Percentiles rank a stretch among this genome's conserved stretches.
Evolutionary conservation across 805 yeast genomes (phyloP).

Genomic region (Pichia pseudocactophila): DNA sequence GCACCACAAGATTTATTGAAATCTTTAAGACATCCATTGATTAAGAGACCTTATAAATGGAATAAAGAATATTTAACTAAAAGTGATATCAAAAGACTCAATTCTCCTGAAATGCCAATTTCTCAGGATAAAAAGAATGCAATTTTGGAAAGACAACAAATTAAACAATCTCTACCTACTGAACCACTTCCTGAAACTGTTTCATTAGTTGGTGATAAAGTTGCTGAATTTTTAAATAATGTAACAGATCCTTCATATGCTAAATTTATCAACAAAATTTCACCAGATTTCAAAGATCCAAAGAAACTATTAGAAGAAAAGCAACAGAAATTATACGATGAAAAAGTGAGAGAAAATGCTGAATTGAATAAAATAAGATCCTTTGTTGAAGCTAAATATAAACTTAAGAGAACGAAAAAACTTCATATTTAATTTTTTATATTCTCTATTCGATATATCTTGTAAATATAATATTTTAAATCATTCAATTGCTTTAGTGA

Average conservation of each 20-base stretch:
- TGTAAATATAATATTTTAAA: background rate
- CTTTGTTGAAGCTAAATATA: conserved; percentile 15
- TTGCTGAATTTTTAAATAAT: conserved; percentile 29
- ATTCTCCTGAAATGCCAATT: conserved; percentile 72
- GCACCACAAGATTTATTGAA: conserved; percentile 53
- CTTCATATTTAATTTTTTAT: conserved; percentile 7
- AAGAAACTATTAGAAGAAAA: conserved; percentile 14
- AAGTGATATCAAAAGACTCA: conserved; percentile 51
- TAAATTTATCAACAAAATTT: conserved; percentile 20
- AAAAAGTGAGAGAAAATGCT: conserved; percentile 17
- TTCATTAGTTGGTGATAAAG: conserved; percentile 35
- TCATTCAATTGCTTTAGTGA: background rate
- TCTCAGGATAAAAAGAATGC: conserved; percentile 53
- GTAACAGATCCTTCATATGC: conserved; percentile 26
- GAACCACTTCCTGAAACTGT: conserved; percentile 35
- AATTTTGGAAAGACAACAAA: conserved; percentile 42
- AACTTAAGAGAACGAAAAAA: conserved; percentile 14
- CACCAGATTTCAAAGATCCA: conserved; percentile 18
- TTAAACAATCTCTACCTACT: conserved; percentile 36
- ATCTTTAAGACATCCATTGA: conserved; percentile 69
- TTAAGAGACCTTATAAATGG: conserved; percentile 48
- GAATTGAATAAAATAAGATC: conserved; percentile 16
- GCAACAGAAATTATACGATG: conserved; percentile 15
- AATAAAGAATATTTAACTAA: conserved; percentile 46
- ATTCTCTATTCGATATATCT: background rate